These are phyloP conservation scores for Acorus gramineus DNA, from an alignment of 106 monocot genomes.

Conservation along the genomic window DNA sequence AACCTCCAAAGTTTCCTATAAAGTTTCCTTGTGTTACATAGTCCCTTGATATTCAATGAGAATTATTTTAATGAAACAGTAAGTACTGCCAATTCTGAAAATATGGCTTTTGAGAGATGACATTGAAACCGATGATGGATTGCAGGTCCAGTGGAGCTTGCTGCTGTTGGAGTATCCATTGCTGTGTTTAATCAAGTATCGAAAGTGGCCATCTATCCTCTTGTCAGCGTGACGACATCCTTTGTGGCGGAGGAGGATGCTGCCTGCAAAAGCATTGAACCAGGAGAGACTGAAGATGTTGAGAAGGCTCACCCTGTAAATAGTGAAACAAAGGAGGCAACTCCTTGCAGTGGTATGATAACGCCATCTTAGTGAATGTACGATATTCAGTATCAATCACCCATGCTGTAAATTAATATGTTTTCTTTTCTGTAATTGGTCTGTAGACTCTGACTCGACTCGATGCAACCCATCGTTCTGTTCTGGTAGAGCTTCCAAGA, in stretches of 20 bases:
- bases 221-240: slow-evolving; percentile 74
- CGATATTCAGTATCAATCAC: background rate
- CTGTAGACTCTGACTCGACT: slow-evolving; percentile 13
- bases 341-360: slow-evolving; percentile 24
- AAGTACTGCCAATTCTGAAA: no score
- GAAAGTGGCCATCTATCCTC: slow-evolving; percentile 61
- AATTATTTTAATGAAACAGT: no score
- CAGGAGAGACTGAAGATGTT: slow-evolving; percentile 9
- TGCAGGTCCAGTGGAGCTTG: slow-evolving; percentile 68
- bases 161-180: slow-evolving; percentile 65
- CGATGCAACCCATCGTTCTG: slow-evolving; percentile 14
- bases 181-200: slow-evolving; percentile 80
- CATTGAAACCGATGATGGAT: background rate
- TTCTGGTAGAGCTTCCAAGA: slow-evolving; percentile 13
- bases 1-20: no score
- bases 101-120: no score
- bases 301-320: slow-evolving; percentile 13
- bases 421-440: background rate
- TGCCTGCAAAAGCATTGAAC: slow-evolving; percentile 12
- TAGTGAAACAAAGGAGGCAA: slow-evolving; percentile 44
- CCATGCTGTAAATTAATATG: background rate
- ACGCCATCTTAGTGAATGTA: background rate
- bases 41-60: no score
- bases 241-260: slow-evolving; percentile 82
- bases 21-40: no score